These are phyloP conservation scores for Tricharina praecox DNA, from an alignment of 495 filamentous ascomycete species.

Conservation along the genomic window DNA sequence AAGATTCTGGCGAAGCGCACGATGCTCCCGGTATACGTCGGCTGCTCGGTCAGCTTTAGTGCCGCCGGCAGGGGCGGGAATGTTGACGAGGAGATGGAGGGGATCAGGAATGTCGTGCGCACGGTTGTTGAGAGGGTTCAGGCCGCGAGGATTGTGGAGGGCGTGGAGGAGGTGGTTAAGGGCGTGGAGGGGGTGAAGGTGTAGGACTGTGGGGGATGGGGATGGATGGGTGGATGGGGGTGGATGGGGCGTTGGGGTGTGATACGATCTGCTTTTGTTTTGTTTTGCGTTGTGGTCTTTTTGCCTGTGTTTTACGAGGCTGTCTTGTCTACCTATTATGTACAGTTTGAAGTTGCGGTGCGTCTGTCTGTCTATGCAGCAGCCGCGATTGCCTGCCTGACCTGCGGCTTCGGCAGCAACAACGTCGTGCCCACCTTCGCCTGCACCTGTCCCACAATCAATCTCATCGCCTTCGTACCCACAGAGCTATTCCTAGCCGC, in stretches of 20 bases:
- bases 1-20: slow-evolving; percentile 61
- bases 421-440: background rate
- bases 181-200: background rate
- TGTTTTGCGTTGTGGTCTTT: no score
- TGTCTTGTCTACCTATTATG: no score
- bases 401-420: background rate
- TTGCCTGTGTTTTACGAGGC: no score
- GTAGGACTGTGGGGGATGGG: background rate
- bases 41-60: slow-evolving; percentile 53
- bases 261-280: no score
- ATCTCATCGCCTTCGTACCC: background rate
- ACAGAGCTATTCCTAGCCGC: background rate
- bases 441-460: background rate
- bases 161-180: background rate
- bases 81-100: slow-evolving; percentile 92
- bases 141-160: slow-evolving; percentile 1
- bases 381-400: background rate
- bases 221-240: background rate
- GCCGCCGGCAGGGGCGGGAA: slow-evolving; percentile 52
- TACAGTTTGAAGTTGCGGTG: no score
- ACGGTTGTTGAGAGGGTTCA: slow-evolving; percentile 45
- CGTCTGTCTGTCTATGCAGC: no score
- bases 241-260: background rate
- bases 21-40: slow-evolving; percentile 61
- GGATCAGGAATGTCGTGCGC: slow-evolving; percentile 52